phyloP scores from a whole-genome alignment of 2,329 filamentous ascomycete genomes.

The Cladosporium phlei region DNA sequence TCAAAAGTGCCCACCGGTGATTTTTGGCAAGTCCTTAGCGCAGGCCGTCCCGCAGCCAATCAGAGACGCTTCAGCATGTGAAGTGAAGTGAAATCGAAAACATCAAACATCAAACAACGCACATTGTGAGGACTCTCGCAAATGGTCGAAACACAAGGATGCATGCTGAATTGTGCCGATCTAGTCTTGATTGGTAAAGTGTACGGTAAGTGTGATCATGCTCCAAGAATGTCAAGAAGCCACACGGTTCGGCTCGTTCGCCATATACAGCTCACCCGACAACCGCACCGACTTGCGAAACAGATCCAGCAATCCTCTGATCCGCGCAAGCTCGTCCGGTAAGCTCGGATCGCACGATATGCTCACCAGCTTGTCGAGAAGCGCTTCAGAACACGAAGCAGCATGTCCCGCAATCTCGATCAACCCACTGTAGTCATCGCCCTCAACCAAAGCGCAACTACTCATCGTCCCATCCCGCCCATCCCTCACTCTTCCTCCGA shows the following conservation, averaged over 20 bases:
- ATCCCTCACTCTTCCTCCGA: background rate
- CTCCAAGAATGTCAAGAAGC: background rate
- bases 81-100: too few relatives aligned
- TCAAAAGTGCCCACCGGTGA: too few relatives aligned
- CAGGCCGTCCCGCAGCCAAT: too few relatives aligned
- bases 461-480: background rate
- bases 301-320: background rate
- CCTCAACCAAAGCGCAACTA: background rate
- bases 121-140: too few relatives aligned
- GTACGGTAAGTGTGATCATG: too few relatives aligned
- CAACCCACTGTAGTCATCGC: background rate
- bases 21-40: too few relatives aligned
- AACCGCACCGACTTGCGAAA: background rate
- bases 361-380: background rate
- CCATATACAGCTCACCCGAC: conserved; percentile 7
- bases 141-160: too few relatives aligned
- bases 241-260: background rate
- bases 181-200: too few relatives aligned
- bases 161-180: too few relatives aligned
- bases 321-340: background rate
- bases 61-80: too few relatives aligned
- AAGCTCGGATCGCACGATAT: background rate
- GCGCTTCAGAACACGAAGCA: background rate
- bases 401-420: background rate
- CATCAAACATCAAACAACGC: too few relatives aligned